A percentile compares a stretch with the other conserved stretches of the same genome.
Conservation (phyloP, 345 rosid genomes). For the Citrus hindsii region DNA sequence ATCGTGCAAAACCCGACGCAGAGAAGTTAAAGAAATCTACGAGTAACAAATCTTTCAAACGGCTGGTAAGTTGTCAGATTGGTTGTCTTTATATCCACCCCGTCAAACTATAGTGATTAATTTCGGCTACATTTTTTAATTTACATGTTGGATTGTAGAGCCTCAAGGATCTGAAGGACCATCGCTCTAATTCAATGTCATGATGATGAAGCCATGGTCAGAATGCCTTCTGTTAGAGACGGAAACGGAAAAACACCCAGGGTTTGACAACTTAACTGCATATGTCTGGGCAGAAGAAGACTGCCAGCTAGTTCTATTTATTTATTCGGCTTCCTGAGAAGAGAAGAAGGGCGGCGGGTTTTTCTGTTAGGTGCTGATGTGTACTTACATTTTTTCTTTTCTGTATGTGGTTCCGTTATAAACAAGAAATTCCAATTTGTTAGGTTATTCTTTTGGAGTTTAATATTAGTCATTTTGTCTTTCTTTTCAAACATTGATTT, state of each 20-base stretch:
- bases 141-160: slow-evolving; percentile 23
- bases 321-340: no score
- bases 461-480: background rate
- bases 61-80: slow-evolving; percentile 43
- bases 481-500: background rate
- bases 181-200: slow-evolving; percentile 38
- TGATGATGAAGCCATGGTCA: slow-evolving; percentile 17
- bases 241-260: background rate
- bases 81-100: background rate
- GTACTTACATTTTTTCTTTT: no score
- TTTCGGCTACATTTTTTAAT: background rate
- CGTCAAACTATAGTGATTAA: background rate
- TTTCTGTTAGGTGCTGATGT: background rate
- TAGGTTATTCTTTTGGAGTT: slow-evolving; percentile 2
- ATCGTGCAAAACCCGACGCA: slow-evolving; percentile 60
- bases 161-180: slow-evolving; percentile 47
- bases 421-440: background rate
- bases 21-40: slow-evolving; percentile 36
- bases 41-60: slow-evolving; percentile 56
- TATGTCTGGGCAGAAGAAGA: background rate
- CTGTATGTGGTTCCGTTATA: background rate
- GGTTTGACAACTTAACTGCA: background rate
- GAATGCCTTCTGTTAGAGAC: background rate
- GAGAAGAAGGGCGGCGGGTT: no score
- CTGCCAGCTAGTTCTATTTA: background rate